Percentiles rank a stretch among this genome's conserved stretches.
phyloP scores from a whole-genome alignment of 2,329 filamentous ascomycete genomes.

The Verticillium tricorpus region DNA sequence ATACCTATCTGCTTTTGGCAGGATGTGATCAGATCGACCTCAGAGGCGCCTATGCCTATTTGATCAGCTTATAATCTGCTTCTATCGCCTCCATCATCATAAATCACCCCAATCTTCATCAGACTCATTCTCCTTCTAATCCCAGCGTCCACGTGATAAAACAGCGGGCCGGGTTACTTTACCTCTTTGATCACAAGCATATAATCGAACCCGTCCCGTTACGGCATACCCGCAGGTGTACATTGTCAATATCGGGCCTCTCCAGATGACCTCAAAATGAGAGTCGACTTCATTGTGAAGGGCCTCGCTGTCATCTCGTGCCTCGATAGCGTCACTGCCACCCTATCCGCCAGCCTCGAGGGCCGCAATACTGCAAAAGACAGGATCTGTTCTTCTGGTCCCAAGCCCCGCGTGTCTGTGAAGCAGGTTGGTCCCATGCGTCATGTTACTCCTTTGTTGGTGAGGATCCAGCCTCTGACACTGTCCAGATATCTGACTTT shows the following conservation, averaged over 20 bases:
- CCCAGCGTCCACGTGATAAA: neutral
- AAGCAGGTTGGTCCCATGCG: neutral
- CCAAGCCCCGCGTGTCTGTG: neutral
- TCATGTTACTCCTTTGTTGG: neutral
- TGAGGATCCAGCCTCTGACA: neutral
- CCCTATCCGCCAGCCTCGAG: neutral
- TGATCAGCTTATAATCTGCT: neutral
- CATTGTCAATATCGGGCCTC: neutral
- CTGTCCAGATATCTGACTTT: constrained; percentile 16
- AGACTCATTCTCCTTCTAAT: neutral
- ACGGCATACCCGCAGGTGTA: neutral
- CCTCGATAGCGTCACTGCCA: neutral
- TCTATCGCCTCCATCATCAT: neutral
- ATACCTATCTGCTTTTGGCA: neutral
- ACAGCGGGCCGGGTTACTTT: neutral
- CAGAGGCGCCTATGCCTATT: too few relatives aligned
- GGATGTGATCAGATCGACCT: neutral
- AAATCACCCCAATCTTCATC: neutral
- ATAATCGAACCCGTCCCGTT: neutral
- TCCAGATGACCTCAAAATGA: neutral
- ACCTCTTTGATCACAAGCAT: neutral
- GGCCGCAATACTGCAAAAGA: neutral
- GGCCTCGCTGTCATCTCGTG: neutral
- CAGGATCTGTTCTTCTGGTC: neutral
- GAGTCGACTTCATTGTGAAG: neutral